Evolutionary conservation across 495 filamentous ascomycete species (phyloP), one percentile per base, ranked within the genome.

Genomic region (Rhypophila decipiens): DNA sequence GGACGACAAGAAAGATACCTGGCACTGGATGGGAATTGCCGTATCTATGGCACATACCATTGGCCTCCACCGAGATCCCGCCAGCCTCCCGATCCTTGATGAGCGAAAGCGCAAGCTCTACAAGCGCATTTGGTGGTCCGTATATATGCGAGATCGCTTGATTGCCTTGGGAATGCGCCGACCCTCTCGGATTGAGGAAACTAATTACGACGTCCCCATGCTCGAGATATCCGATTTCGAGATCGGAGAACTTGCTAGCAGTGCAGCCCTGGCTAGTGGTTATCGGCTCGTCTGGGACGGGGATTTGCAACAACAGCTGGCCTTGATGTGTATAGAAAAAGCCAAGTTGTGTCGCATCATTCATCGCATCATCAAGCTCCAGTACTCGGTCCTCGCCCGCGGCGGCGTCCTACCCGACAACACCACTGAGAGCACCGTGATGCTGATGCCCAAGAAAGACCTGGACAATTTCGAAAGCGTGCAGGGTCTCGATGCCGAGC

Each of bases 71-170:
- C 82, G 86, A 36, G 84, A 94, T 56, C 88, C 88, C 27, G 82
- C 84, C 34, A 85, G 82, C 34, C 60, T 64, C 21, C 80, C 74
- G 48, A 88, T 91, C 84, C 75, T 83, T 22, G 56, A 73, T 17
- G 74, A 78, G 44, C 79, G 80, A 60, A 83, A 86, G 56, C n/a
- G n/a, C n/a, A 82, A 78, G 50, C 70, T 95, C 52, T 91, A 87
- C 87, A 94, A 90, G 64, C 73, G 88, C 24, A 88, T 96, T 46
- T 96, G 89, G 90, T 95, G 90, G 90, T 90, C 86, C 39, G 89
- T 85, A 46, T 93, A 90, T 56, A 93, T 91, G 75, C 81, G 88
- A 35, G 90, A 96, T 65, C 85, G 88, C 35, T 66, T 94, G 27
- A 85, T 96, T 48, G 90, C 90, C 4, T 64, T 95, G 17, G 90